A percentile compares a stretch with the other conserved stretches of the same genome.
Conservation (phyloP, 2,329 filamentous ascomycete species). For the Fusarium sp. region DNA sequence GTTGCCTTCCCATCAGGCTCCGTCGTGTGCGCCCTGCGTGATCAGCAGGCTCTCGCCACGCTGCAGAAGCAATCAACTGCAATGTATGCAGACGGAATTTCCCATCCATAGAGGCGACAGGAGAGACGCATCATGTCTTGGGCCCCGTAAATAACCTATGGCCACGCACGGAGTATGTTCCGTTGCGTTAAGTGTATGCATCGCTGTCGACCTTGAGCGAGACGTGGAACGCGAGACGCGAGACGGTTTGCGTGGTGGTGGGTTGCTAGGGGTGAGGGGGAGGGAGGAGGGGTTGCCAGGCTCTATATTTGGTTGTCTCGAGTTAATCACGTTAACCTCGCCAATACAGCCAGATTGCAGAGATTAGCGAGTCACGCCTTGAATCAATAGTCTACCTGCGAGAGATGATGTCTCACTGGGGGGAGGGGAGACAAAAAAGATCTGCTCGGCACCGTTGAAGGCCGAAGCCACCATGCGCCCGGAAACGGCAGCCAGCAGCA, state of each 20-base stretch:
- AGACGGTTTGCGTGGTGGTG: not conserved
- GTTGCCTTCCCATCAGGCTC: not conserved
- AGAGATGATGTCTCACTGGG: not conserved
- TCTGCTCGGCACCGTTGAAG: not conserved
- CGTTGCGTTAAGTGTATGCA: not conserved
- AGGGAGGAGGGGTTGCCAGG: not conserved
- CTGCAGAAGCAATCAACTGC: constrained; percentile 2
- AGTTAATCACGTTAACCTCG: not conserved
- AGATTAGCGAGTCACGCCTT: not conserved
- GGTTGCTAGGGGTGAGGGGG: not conserved
- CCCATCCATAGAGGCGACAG: not conserved
- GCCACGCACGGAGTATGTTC: not conserved
- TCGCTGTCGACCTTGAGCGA: not conserved
- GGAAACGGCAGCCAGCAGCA: not conserved
- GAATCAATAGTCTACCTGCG: not conserved
- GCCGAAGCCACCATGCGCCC: not conserved
- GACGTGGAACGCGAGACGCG: constrained; percentile 2
- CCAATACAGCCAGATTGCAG: not conserved
- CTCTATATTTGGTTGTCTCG: not conserved
- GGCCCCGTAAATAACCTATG: not conserved
- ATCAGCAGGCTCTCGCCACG: not conserved
- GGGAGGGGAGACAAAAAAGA: not conserved
- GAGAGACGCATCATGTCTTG: not conserved
- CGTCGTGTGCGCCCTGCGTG: not conserved
- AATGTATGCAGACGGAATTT: not conserved